Evolutionary conservation across 148 eudicot genomes (phyloP).

Genomic region (Rhododendron simsii): DNA sequence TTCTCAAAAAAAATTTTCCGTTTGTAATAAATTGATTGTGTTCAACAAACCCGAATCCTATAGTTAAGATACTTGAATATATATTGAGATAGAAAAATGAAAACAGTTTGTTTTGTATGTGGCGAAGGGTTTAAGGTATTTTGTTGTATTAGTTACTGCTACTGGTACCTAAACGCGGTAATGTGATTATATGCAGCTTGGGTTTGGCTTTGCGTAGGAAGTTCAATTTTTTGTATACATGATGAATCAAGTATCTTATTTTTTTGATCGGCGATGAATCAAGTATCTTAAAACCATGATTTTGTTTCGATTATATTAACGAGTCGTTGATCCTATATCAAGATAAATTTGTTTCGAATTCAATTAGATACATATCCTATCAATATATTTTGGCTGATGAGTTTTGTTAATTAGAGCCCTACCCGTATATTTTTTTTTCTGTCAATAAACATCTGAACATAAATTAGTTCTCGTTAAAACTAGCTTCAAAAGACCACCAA

Average conservation of each 20-base stretch:
- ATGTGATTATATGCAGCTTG: not conserved
- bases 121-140: not conserved
- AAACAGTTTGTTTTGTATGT: not conserved
- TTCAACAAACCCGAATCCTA: not conserved
- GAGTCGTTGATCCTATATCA: no score
- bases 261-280: not conserved
- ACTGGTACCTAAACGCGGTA: not conserved
- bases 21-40: not conserved
- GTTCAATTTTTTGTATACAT: not conserved
- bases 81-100: not conserved
- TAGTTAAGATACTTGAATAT: not conserved
- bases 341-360: not conserved
- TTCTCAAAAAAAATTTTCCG: not conserved
- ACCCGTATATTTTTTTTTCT: no score
- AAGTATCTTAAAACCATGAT: no score
- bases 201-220: not conserved
- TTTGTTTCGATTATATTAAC: not conserved
- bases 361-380: not conserved
- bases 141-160: not conserved
- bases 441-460: no score
- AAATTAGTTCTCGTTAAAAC: no score
- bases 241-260: not conserved
- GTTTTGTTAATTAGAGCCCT: not conserved
- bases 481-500: no score
- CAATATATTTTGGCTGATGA: not conserved